Evolutionary conservation across 768 basidiomycete species (phyloP).

Genomic region (Clavaria fumosa): DNA sequence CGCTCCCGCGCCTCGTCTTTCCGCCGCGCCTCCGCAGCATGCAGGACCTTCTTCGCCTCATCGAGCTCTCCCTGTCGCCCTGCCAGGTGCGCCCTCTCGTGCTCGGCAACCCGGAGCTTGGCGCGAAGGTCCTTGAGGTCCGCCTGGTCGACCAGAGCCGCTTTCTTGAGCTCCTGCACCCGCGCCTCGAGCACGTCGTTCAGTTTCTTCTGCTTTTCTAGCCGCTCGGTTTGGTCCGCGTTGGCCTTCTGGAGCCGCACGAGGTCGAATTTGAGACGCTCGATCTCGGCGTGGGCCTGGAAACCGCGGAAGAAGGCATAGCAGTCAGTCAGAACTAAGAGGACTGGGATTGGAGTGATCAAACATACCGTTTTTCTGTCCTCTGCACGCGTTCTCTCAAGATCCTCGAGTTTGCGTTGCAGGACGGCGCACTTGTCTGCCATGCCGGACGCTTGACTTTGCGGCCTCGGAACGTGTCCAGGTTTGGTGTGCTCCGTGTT

Average conservation of each 20-base stretch:
- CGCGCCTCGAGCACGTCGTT: conserved; percentile 39
- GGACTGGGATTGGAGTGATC: not conserved
- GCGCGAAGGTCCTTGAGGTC: conserved; percentile 49
- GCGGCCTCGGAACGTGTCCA: too few species aligned
- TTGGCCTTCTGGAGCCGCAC: conserved; percentile 29
- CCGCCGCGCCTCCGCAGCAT: conserved; percentile 32
- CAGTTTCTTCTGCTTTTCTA: conserved; percentile 52
- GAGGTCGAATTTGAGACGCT: conserved; percentile 43
- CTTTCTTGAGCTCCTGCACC: conserved; percentile 45
- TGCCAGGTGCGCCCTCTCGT: conserved; percentile 36
- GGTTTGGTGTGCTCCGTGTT: conserved; percentile 11
- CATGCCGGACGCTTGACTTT: conserved; percentile 10
- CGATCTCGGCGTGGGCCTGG: conserved; percentile 53
- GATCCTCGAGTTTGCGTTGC: conserved; percentile 47
- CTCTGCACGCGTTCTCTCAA: conserved; percentile 47
- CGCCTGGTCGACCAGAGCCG: conserved; percentile 30
- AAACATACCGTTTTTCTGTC: conserved; percentile 42
- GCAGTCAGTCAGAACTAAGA: conserved; percentile 11
- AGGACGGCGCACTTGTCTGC: conserved; percentile 38
- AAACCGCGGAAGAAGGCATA: too few species aligned
- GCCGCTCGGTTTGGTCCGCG: conserved; percentile 34
- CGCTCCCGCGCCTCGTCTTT: conserved; percentile 40
- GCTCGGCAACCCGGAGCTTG: conserved; percentile 43
- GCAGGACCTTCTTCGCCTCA: conserved; percentile 36
- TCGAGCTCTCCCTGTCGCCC: conserved; percentile 35